Evolutionary conservation across 2,329 filamentous ascomycete species (phyloP).

Genomic region (Pseudogymnoascus sp.): DNA sequence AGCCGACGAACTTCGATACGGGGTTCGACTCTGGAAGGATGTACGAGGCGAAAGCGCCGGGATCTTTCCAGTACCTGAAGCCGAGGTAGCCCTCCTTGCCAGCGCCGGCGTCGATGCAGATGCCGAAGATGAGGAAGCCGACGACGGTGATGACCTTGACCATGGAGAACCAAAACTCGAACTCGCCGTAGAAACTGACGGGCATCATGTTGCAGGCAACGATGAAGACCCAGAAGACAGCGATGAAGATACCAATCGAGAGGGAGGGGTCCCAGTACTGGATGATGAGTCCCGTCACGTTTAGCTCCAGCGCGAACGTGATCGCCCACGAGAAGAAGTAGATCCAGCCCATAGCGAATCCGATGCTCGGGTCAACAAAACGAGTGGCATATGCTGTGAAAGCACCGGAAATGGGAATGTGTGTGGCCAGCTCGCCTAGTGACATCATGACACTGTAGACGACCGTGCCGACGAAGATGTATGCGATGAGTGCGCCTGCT

Average conservation of each 20-base stretch:
- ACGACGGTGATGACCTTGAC: conserved; percentile 71
- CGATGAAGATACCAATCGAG: conserved; percentile 64
- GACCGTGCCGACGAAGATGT: conserved; percentile 60
- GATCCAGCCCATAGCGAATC: conserved; percentile 74
- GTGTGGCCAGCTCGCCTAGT: conserved; percentile 67
- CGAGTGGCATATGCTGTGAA: conserved; percentile 71
- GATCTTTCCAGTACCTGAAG: conserved; percentile 62
- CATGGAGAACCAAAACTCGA: conserved; percentile 70
- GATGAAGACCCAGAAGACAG: conserved; percentile 64
- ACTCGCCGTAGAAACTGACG: conserved; percentile 64
- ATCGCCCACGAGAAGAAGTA: conserved; percentile 76
- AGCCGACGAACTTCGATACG: conserved; percentile 57
- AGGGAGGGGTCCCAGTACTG: conserved; percentile 61
- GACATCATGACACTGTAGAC: conserved; percentile 69
- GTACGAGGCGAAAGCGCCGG: conserved; percentile 59
- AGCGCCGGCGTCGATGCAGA: conserved; percentile 66
- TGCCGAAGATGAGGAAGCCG: conserved; percentile 69
- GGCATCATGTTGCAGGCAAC: conserved; percentile 63
- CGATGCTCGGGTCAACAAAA: conserved; percentile 64
- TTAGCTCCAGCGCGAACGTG: conserved; percentile 66
- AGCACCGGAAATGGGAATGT: conserved; percentile 66
- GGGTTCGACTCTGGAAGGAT: conserved; percentile 37
- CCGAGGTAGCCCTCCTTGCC: conserved; percentile 64
- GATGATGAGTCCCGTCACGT: conserved; percentile 64
- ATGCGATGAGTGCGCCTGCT: conserved; percentile 58